phyloP scores from a whole-genome alignment of 2,329 filamentous ascomycete genomes.

The Claviceps spartinae region DNA sequence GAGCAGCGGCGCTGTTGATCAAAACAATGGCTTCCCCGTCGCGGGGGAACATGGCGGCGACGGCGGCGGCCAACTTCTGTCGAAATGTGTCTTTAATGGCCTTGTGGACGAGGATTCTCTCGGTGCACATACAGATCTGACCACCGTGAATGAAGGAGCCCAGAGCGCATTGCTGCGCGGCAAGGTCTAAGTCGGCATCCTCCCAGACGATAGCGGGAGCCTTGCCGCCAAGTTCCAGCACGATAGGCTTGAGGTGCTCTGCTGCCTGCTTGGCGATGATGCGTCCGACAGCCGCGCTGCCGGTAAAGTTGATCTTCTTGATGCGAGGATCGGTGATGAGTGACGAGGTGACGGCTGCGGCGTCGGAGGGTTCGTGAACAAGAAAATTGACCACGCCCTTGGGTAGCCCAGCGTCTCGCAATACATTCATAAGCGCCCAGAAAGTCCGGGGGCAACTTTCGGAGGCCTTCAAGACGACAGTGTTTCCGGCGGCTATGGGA shows the following conservation, averaged over 20 bases:
- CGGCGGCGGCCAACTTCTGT: constrained; percentile 24
- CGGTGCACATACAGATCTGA: constrained; percentile 79
- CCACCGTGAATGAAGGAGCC: constrained; percentile 63
- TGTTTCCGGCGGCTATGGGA: constrained; percentile 68
- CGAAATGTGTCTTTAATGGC: constrained; percentile 33
- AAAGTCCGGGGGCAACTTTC: constrained; percentile 53
- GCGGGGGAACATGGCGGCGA: constrained; percentile 32
- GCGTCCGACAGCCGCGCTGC: constrained; percentile 58
- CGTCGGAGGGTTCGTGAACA: constrained; percentile 50
- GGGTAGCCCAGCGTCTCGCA: constrained; percentile 65
- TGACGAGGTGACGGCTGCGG: constrained; percentile 49
- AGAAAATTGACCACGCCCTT: constrained; percentile 62
- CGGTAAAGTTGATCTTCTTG: constrained; percentile 80
- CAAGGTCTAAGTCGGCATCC: constrained; percentile 62
- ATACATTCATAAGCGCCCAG: constrained; percentile 46
- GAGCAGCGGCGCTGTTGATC: constrained; percentile 51
- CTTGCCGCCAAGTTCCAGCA: constrained; percentile 77
- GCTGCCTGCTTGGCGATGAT: constrained; percentile 60
- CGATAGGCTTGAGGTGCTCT: constrained; percentile 61
- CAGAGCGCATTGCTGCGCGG: constrained; percentile 52
- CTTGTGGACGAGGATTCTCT: constrained; percentile 51
- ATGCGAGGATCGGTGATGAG: constrained; percentile 54
- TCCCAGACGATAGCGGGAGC: constrained; percentile 65
- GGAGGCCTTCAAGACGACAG: constrained; percentile 57
- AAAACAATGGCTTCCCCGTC: constrained; percentile 54